These are phyloP conservation scores for Cladosporium colombiae DNA, from an alignment of 2,329 filamentous ascomycete species.

Conservation along the genomic window DNA sequence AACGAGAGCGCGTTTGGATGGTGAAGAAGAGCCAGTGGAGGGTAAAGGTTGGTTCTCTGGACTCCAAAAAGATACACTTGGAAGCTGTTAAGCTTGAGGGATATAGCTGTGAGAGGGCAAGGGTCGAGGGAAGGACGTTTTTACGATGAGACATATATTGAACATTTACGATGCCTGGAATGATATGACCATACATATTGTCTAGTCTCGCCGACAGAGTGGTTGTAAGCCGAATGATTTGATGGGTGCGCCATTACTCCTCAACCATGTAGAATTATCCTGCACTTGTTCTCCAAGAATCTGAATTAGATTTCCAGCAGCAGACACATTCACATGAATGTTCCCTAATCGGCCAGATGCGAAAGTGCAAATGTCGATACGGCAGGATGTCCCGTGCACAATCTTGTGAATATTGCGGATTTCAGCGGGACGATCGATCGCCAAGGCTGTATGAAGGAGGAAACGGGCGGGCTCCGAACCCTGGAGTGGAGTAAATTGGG, in stretches of 20 bases:
- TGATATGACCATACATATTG: neutral
- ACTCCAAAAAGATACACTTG: constrained; percentile 27
- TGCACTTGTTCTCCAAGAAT: neutral
- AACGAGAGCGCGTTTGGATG: constrained; percentile 29
- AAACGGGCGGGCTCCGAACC: constrained; percentile 19
- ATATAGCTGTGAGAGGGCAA: constrained; percentile 28
- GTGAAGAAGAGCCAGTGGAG: constrained; percentile 34
- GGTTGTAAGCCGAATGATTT: neutral
- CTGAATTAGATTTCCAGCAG: neutral
- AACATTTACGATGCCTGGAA: neutral
- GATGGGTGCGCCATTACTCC: neutral
- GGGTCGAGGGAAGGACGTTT: constrained; percentile 32
- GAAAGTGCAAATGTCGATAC: constrained; percentile 4
- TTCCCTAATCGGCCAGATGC: constrained; percentile 5
- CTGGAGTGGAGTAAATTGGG: neutral
- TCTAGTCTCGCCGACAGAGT: neutral
- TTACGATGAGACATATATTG: constrained; percentile 7
- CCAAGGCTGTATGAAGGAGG: neutral
- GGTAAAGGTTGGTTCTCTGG: constrained; percentile 26
- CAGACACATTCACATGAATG: neutral
- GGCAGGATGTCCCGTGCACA: neutral
- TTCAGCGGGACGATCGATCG: constrained; percentile 18
- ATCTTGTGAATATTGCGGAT: neutral
- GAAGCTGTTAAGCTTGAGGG: constrained; percentile 37
- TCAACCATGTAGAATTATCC: neutral